phyloP scores from a whole-genome alignment of 148 eudicot genomes.

The Camellia granthamiana region DNA sequence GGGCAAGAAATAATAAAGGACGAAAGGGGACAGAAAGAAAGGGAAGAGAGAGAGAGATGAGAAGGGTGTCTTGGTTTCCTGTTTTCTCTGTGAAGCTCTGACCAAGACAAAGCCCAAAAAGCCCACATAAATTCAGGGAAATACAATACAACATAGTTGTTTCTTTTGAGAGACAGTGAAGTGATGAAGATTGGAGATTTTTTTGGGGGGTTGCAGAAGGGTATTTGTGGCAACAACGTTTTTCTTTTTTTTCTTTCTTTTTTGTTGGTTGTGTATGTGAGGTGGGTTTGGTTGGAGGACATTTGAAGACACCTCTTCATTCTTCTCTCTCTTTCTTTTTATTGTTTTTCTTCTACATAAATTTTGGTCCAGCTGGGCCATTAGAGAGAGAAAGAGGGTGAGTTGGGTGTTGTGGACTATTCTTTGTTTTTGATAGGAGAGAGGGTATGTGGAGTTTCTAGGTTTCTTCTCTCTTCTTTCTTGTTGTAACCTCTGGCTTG shows the following conservation, averaged over 20 bases:
- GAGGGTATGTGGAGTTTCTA: constrained; percentile 5
- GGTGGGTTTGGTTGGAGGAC: constrained; percentile 36
- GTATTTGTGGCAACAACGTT: constrained; percentile 36
- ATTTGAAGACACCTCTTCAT: constrained; percentile 28
- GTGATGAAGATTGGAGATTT: constrained; percentile 49
- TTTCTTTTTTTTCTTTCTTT: background rate
- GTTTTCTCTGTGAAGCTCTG: constrained; percentile 40
- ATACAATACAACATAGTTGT: constrained; percentile 1
- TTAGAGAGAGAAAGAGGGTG: constrained; percentile 26
- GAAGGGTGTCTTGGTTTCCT: constrained; percentile 23
- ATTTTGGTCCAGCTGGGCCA: constrained; percentile 44
- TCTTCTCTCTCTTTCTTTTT: constrained; percentile 13
- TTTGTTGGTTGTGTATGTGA: constrained; percentile 18
- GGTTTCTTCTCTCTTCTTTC: constrained; percentile 11
- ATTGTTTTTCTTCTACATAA: constrained; percentile 21
- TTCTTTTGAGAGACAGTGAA: constrained; percentile 37
- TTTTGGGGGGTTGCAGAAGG: constrained; percentile 52
- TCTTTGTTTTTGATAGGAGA: constrained; percentile 20
- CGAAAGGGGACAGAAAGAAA: background rate
- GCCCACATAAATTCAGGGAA: constrained; percentile 35
- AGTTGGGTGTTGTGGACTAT: constrained; percentile 27
- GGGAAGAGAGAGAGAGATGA: constrained; percentile 19
- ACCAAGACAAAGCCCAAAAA: constrained; percentile 38
- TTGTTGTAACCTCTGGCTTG: background rate
- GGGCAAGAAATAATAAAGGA: constrained; percentile 20